Evolutionary conservation across 1,284 basidiomycete species (phyloP).

Genomic region (Cutaneotrichosporon cavernicola): DNA sequence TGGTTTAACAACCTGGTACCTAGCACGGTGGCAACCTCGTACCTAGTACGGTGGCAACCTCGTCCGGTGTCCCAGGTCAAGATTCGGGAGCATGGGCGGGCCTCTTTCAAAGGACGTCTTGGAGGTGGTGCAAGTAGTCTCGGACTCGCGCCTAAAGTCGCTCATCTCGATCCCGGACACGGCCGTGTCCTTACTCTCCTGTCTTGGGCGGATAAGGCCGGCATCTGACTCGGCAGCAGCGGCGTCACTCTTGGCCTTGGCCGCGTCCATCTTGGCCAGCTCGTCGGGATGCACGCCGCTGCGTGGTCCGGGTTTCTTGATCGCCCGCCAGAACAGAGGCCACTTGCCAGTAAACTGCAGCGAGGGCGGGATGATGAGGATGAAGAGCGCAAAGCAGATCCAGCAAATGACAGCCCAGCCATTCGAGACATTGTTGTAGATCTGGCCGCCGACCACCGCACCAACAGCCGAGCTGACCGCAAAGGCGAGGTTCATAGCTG

Average conservation of each 20-base stretch:
- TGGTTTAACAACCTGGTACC: no score
- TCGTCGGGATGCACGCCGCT: neutral
- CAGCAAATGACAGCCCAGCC: constrained; percentile 45
- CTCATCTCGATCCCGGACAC: neutral
- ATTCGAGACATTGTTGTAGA: constrained; percentile 41
- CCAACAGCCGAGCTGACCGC: constrained; percentile 40
- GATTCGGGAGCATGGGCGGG: neutral
- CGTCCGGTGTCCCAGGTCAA: neutral
- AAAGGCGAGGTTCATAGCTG: constrained; percentile 47
- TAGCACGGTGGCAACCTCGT: neutral
- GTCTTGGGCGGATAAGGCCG: neutral
- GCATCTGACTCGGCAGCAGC: neutral
- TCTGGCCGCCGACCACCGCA: constrained; percentile 44
- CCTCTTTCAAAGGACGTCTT: neutral
- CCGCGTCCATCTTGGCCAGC: constrained; percentile 3
- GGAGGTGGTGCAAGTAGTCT: neutral
- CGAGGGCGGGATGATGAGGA: constrained; percentile 11
- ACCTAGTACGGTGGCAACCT: neutral
- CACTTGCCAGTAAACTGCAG: constrained; percentile 19
- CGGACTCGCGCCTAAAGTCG: neutral
- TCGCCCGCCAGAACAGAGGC: constrained; percentile 16
- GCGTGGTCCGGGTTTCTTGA: neutral
- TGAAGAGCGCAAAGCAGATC: constrained; percentile 31
- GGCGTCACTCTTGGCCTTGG: neutral
- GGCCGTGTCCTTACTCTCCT: neutral